Conservation (phyloP, 495 filamentous ascomycete species). For the Pseudomonodictys pantanalensis region DNA sequence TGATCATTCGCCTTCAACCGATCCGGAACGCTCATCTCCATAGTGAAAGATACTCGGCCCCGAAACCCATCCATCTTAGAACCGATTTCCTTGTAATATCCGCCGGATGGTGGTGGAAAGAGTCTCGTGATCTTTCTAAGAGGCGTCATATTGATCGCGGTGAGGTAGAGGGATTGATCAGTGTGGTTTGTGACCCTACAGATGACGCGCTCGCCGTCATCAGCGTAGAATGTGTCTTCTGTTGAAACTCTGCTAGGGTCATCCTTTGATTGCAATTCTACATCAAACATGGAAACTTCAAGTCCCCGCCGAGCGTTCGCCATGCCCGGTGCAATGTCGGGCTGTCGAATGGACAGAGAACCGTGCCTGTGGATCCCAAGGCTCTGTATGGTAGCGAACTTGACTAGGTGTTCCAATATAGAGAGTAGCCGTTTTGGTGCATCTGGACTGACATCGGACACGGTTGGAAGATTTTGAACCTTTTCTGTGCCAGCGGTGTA, state of each 20-base stretch:
- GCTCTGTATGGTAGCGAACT: neutral
- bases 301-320: too few relatives aligned
- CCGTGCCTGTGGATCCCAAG: neutral
- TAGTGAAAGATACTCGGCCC: neutral
- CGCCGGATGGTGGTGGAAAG: neutral
- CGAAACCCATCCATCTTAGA: neutral
- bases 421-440: neutral
- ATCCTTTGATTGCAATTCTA: neutral
- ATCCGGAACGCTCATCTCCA: neutral
- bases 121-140: neutral
- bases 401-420: neutral
- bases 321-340: neutral
- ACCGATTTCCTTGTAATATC: neutral
- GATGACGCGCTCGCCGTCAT: neutral
- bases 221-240: neutral
- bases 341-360: neutral
- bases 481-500: neutral
- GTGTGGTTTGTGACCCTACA: neutral
- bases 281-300: neutral
- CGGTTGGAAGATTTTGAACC: neutral
- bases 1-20: neutral
- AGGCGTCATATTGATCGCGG: neutral
- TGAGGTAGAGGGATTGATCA: neutral
- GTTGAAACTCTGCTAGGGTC: neutral
- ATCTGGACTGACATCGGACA: neutral